Conservation (phyloP, 345 rosid species). For the Diplotaxis tenuifolia region DNA sequence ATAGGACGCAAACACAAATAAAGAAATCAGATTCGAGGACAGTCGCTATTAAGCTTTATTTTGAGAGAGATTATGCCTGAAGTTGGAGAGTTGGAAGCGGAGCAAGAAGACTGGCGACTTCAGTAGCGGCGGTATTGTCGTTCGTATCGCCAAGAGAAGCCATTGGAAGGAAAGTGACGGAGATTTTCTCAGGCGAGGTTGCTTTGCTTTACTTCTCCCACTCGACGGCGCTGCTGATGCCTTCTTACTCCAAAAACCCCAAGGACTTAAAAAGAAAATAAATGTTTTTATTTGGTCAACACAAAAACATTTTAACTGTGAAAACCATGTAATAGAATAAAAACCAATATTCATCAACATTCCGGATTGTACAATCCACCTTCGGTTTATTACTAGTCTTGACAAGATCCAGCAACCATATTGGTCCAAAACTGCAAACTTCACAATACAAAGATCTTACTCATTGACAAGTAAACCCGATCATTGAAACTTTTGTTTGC, state of each 20-base stretch:
- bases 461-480: not conserved
- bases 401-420: too few species aligned
- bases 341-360: too few species aligned
- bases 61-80: slow-evolving; percentile 43
- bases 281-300: too few species aligned
- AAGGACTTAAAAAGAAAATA: too few species aligned
- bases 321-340: too few species aligned
- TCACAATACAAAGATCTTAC: not conserved
- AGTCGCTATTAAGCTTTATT: not conserved
- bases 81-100: slow-evolving; percentile 54
- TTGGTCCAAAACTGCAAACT: not conserved
- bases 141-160: slow-evolving; percentile 45
- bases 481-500: too few species aligned
- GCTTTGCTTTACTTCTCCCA: not conserved
- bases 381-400: not conserved
- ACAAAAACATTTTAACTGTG: not conserved
- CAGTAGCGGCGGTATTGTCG: slow-evolving; percentile 38
- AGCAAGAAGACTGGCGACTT: slow-evolving; percentile 62
- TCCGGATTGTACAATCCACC: too few species aligned
- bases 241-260: not conserved
- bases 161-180: slow-evolving; percentile 33
- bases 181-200: not conserved
- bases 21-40: not conserved
- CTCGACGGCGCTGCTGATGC: not conserved
- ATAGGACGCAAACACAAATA: not conserved